Percentiles rank a stretch among this genome's conserved stretches.
These are phyloP conservation scores for Tillandsia fasciculata DNA, from an alignment of 176 grass and related monocot genomes.

Conservation along the genomic window DNA sequence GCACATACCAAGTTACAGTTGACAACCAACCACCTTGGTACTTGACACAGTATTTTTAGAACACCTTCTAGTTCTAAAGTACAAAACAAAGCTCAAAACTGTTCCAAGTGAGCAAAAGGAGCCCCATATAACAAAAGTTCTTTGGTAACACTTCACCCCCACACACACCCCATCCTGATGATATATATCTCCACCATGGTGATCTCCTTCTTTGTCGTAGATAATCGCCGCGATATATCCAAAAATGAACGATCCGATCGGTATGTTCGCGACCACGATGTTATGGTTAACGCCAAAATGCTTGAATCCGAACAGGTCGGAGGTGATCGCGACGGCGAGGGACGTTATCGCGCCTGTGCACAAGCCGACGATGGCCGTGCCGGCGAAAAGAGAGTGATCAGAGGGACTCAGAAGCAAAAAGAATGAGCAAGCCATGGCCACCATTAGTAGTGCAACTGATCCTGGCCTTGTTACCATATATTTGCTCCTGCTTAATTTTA, in stretches of 20 bases:
- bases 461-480: neutral
- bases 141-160: neutral
- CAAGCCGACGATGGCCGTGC: too few relatives aligned
- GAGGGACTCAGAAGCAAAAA: conserved; percentile 13
- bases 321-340: conserved; percentile 10
- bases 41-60: too few relatives aligned
- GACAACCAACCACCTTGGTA: too few relatives aligned
- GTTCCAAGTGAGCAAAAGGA: conserved; percentile 4
- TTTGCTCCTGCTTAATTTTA: too few relatives aligned
- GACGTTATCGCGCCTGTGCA: conserved; percentile 11
- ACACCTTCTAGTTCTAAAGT: conserved; percentile 17
- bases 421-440: conserved; percentile 11
- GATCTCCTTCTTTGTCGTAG: neutral
- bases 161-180: neutral
- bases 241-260: conserved; percentile 5
- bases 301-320: conserved; percentile 11
- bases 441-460: conserved; percentile 10
- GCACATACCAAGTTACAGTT: too few relatives aligned
- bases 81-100: conserved; percentile 10
- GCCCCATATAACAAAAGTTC: conserved; percentile 7
- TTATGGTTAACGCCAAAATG: conserved; percentile 11
- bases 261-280: conserved; percentile 6
- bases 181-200: neutral
- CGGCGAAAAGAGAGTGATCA: neutral
- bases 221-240: neutral